Evolutionary conservation across 208 protist species (phyloP), one percentile per base, ranked within the genome.

Genomic region (Blechomonas ayalai): DNA sequence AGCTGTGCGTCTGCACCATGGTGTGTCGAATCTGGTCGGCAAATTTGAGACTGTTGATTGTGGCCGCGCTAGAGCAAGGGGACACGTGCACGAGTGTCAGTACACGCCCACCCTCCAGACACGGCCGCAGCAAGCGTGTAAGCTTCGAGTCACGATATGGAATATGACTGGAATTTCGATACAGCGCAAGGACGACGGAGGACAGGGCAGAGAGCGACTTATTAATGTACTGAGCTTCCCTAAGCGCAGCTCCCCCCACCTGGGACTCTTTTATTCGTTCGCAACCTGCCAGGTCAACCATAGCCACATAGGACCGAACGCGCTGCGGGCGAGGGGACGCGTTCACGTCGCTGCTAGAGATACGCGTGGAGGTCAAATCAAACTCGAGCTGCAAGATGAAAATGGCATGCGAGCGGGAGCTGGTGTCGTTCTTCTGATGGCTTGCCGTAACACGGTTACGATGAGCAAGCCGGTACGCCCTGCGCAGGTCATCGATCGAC

Each of bases 211-310:
- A 85, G 42, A 95, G 84, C 8, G 84, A 94, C 41, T 87, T 84
- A 68, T 96, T 93, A 39, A 96, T 96, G 73, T 83, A 91, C 66
- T 92, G 79, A 12, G 85, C 89, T 72, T 96, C 84, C 16, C 74
- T 65, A 40, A 93, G 57, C 15, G 67, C 75, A 7, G 36, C 49
- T 8, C 85, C 83, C 42, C 83, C 73, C 20, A 88, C 84, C 53
- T 86, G 73, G 8, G 96, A 98, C 43, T 96, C 69, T 36, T 88
- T 82, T 13, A 86, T 62, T 23, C 96, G 83, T 78, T 99, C 97
- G 22, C 89, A 96, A 8, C 97, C 97, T 0, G 97, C 97, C 4
- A 99, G 73, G 70, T 99, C 97, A 5, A 98, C 97, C 52, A 99
- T 71, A 15, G 79, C 79, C 28, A 91, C 76, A 49, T 82, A 90